Evolutionary conservation across 2,329 filamentous ascomycete species (phyloP).

Genomic region (Fusarium hostae): DNA sequence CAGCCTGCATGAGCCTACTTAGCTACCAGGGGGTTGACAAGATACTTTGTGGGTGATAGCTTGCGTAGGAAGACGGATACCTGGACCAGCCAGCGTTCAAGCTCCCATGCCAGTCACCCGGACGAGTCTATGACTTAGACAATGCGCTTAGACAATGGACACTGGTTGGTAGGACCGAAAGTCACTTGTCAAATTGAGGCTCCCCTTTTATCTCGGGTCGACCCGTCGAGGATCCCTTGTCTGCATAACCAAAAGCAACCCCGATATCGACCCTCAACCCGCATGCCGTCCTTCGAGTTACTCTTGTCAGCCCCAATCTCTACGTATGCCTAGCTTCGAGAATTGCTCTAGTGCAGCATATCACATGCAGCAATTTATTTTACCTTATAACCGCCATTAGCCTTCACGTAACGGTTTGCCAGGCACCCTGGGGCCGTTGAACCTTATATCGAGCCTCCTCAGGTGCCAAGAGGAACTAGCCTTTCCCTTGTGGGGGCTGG

Average conservation of each 20-base stretch:
- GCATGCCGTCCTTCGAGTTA: background rate
- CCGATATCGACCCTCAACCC: background rate
- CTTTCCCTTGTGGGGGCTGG: slow-evolving; percentile 33
- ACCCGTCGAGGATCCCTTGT: slow-evolving; percentile 26
- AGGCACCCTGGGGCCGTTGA: slow-evolving; percentile 30
- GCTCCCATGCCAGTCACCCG: background rate
- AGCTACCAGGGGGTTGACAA: slow-evolving; percentile 5
- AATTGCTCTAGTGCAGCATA: background rate
- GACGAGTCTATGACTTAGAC: background rate
- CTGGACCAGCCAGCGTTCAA: background rate
- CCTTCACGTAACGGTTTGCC: slow-evolving; percentile 17
- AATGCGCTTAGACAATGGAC: background rate
- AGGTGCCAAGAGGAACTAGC: slow-evolving; percentile 28
- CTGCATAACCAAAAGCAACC: background rate
- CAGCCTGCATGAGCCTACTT: background rate
- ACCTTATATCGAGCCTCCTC: slow-evolving; percentile 18
- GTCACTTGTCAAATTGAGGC: slow-evolving; percentile 2
- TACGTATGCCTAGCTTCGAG: background rate
- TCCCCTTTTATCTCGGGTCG: slow-evolving; percentile 21
- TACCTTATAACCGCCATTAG: slow-evolving; percentile 21
- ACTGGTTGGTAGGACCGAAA: slow-evolving; percentile 2
- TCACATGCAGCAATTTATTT: slow-evolving; percentile 3
- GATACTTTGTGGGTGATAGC: background rate
- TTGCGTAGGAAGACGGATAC: background rate
- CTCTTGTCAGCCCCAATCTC: background rate